Evolutionary conservation across 2,329 filamentous ascomycete species (phyloP).

Genomic region (Aurifilum marmelostoma): DNA sequence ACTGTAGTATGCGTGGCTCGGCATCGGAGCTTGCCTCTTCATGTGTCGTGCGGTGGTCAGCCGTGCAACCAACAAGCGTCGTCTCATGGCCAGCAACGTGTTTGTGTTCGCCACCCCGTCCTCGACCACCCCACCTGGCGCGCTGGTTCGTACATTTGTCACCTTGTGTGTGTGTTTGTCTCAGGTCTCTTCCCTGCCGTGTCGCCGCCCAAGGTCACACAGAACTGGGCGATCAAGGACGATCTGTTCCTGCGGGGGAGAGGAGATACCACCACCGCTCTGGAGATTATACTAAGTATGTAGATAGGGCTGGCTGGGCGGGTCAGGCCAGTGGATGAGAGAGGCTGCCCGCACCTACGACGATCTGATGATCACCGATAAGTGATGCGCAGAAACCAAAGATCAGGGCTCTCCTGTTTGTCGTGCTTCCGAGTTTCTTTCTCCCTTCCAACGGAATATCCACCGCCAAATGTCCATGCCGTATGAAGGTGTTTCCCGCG

Average conservation of each 20-base stretch:
- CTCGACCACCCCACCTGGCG: background rate
- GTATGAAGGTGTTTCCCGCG: too few species aligned
- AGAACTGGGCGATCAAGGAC: constrained; percentile 18
- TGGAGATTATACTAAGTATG: background rate
- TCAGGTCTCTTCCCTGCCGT: constrained; percentile 19
- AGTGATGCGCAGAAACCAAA: constrained; percentile 9
- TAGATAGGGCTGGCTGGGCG: constrained; percentile 25
- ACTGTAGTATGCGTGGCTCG: background rate
- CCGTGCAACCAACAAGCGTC: background rate
- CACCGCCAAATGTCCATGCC: background rate
- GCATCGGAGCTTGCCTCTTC: background rate
- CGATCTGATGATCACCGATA: constrained; percentile 17
- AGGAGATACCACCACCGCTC: background rate
- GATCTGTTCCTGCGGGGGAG: constrained; percentile 13
- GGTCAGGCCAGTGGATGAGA: constrained; percentile 4
- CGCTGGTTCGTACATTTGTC: background rate
- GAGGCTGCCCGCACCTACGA: constrained; percentile 12
- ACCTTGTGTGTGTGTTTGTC: background rate
- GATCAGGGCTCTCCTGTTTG: background rate
- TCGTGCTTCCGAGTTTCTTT: background rate
- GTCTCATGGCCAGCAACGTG: background rate
- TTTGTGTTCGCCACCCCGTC: background rate
- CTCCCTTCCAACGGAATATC: background rate
- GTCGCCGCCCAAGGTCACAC: constrained; percentile 40
- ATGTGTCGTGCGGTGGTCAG: background rate